Base-by-base conservation (phyloP, 306 rosid species). In the Spatholobus suberectus region DNA sequence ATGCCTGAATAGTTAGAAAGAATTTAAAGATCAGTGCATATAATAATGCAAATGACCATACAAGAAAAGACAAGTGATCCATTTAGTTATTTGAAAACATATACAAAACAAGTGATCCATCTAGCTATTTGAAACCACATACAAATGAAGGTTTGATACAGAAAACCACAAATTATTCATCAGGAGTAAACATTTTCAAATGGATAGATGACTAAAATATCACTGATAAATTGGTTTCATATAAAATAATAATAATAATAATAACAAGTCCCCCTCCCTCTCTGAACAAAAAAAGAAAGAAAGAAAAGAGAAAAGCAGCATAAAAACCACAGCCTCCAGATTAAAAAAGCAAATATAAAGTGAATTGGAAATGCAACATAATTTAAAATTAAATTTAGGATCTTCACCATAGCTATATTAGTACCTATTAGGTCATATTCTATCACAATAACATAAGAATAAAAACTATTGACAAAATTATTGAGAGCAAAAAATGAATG, bases 1-100 rank as follows among this genome's bases (percentile, higher is more conserved):
- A 81, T 76, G 78, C 90, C 98, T 96, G 86, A 61, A 88, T 63
- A 90, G 63, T 58, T 18, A 51, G 66, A 49, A 80, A 51, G 77
- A 82, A 81, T 38, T 78, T 44, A 81, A 67, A 18, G 23, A 90
- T 75, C 76, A 90, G 72, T 46, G 10, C 38, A 58, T 7, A 76
- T 5, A 55, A 54, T 37, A 80, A 70, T 55, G 73, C 35, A 20
- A 46, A 76, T 40, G 20, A 63, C 29, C 78, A 85, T 15, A 26
- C 46, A 29, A 41, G 11, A 15, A 17, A 70, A 35, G 46, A 26
- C 10, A 37, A 72, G 34, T 17, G 20, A 77, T 26, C 34, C 76
- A 51, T 32, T 73, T 44, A 76, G 13, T 3, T 62, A 18, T 12
- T 23, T 26, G 37, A 5, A 59, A 13, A 13, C 8, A 35, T 5